These are phyloP conservation scores for Apiospora koreana DNA, from an alignment of 2,329 filamentous ascomycete species.

Conservation along the genomic window DNA sequence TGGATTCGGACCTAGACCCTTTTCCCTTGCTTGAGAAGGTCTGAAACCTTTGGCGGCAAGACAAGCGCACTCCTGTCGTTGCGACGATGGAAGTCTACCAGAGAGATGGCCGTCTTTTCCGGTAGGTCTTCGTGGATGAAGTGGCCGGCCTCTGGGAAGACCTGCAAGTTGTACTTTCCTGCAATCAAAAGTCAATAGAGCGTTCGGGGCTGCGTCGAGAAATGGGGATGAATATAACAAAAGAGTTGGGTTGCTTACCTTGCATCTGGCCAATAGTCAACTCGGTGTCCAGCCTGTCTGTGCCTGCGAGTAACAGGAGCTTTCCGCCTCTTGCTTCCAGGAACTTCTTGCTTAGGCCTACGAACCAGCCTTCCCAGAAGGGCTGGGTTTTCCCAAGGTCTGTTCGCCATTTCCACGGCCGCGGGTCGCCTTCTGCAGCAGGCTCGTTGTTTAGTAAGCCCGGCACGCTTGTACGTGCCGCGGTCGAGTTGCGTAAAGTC, in stretches of 20 bases:
- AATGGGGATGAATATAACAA: slow-evolving; percentile 12
- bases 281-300: slow-evolving; percentile 36
- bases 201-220: neutral
- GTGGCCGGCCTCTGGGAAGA: slow-evolving; percentile 92
- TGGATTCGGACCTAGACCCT: slow-evolving; percentile 42
- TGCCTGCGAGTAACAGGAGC: slow-evolving; percentile 32
- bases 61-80: slow-evolving; percentile 87
- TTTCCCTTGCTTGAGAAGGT: slow-evolving; percentile 65
- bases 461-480: slow-evolving; percentile 87
- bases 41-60: slow-evolving; percentile 87
- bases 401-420: slow-evolving; percentile 81
- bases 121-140: slow-evolving; percentile 96
- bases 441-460: slow-evolving; percentile 60
- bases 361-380: slow-evolving; percentile 95
- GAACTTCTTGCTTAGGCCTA: slow-evolving; percentile 85
- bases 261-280: slow-evolving; percentile 38
- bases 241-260: slow-evolving; percentile 22
- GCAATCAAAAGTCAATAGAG: neutral
- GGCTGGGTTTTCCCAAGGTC: slow-evolving; percentile 80
- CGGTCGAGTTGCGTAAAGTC: slow-evolving; percentile 79
- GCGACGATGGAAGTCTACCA: slow-evolving; percentile 88
- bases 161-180: slow-evolving; percentile 93
- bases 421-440: slow-evolving; percentile 28
- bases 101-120: slow-evolving; percentile 79
- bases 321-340: slow-evolving; percentile 69